A percentile compares a stretch with the other conserved stretches of the same genome.
Evolutionary conservation across 345 rosid species (phyloP).

Genomic region (Draba incana): DNA sequence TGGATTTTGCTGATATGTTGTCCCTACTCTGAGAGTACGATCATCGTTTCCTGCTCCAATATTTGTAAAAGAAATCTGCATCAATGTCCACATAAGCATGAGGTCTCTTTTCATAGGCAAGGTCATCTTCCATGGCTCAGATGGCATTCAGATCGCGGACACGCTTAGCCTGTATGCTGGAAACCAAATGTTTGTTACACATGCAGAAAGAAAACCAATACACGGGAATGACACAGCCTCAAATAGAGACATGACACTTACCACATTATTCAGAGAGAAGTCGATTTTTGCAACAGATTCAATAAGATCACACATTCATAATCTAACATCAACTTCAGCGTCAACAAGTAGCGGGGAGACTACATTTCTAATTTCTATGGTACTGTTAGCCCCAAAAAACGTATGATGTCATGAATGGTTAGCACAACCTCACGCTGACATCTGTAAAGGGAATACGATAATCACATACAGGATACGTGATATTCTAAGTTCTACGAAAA

Average conservation of each 20-base stretch:
- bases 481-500: slow-evolving; percentile 10
- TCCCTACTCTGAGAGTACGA: slow-evolving; percentile 69
- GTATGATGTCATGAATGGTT: slow-evolving; percentile 61
- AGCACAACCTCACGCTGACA: slow-evolving; percentile 56
- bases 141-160: slow-evolving; percentile 67
- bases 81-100: slow-evolving; percentile 69
- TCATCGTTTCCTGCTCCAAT: slow-evolving; percentile 59
- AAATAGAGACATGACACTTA: slow-evolving; percentile 43
- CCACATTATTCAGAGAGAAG: slow-evolving; percentile 63
- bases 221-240: slow-evolving; percentile 7
- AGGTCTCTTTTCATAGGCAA: slow-evolving; percentile 73
- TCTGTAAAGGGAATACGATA: slow-evolving; percentile 51
- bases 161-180: slow-evolving; percentile 65
- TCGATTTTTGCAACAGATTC: slow-evolving; percentile 68
- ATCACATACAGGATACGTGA: slow-evolving; percentile 30
- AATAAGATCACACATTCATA: slow-evolving; percentile 71
- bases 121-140: slow-evolving; percentile 68
- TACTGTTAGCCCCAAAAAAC: slow-evolving; percentile 49
- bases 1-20: slow-evolving; percentile 74
- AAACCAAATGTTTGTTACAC: slow-evolving; percentile 29
- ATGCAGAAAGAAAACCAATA: slow-evolving; percentile 23
- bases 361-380: slow-evolving; percentile 51
- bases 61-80: slow-evolving; percentile 51
- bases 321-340: slow-evolving; percentile 61
- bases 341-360: slow-evolving; percentile 72